These are phyloP conservation scores for Colletotrichum gloeosporioides DNA, from an alignment of 2,329 filamentous ascomycete genomes.

Conservation along the genomic window DNA sequence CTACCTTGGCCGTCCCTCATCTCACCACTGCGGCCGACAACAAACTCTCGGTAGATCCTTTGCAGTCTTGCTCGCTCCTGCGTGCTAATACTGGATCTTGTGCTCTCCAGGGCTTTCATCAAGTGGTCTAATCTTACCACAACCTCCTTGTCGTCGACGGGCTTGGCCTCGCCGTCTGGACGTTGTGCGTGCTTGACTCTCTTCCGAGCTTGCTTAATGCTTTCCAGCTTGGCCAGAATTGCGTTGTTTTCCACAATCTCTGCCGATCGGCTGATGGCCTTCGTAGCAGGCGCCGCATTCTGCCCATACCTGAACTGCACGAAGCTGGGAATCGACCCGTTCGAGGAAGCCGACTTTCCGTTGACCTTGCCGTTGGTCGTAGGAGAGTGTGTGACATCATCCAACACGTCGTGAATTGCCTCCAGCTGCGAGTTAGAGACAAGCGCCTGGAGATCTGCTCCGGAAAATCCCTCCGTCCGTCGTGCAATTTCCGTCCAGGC, in stretches of 20 bases:
- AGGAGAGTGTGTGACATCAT: slow-evolving; percentile 45
- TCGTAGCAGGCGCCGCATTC: slow-evolving; percentile 48
- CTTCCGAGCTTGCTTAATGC: slow-evolving; percentile 75
- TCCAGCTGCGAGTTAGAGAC: slow-evolving; percentile 97
- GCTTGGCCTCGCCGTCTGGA: slow-evolving; percentile 31
- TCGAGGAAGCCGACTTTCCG: slow-evolving; percentile 24
- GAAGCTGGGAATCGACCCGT: slow-evolving; percentile 58
- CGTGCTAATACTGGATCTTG: slow-evolving; percentile 80
- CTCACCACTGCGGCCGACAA: slow-evolving; percentile 90
- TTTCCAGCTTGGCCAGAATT: slow-evolving; percentile 81
- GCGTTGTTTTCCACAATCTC: slow-evolving; percentile 77
- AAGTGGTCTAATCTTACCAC: slow-evolving; percentile 87
- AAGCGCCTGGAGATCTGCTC: slow-evolving; percentile 92
- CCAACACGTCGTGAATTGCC: slow-evolving; percentile 91
- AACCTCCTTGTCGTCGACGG: slow-evolving; percentile 66
- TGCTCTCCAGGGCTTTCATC: slow-evolving; percentile 75
- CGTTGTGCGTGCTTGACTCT: slow-evolving; percentile 38
- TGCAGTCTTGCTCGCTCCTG: slow-evolving; percentile 77
- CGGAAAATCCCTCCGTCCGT: slow-evolving; percentile 87
- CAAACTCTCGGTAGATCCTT: slow-evolving; percentile 90
- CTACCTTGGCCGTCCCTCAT: slow-evolving; percentile 93
- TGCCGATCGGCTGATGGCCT: slow-evolving; percentile 52
- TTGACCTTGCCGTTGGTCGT: slow-evolving; percentile 40
- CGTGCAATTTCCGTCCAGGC: slow-evolving; percentile 76
- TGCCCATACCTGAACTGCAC: slow-evolving; percentile 85